These are phyloP conservation scores for Gaillardinia entomophila DNA, from an alignment of 805 yeast genomes.

Conservation along the genomic window DNA sequence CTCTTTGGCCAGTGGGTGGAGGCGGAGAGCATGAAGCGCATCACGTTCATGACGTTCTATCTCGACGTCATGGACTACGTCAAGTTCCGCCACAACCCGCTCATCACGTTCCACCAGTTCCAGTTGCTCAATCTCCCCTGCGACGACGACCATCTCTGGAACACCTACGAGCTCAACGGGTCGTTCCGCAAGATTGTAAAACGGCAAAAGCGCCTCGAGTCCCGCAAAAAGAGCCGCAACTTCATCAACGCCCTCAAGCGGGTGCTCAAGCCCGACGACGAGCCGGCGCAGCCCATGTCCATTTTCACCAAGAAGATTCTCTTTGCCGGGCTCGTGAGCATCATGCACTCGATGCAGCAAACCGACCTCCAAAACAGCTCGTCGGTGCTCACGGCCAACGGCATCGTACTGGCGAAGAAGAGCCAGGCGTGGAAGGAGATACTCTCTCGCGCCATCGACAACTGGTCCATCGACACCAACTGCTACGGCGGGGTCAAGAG, in stretches of 20 bases:
- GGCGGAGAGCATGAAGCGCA: conserved; percentile 69
- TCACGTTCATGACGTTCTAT: conserved; percentile 77
- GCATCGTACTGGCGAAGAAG: conserved; percentile 13
- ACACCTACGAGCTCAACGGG: conserved; percentile 30
- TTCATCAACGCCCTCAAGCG: conserved; percentile 10
- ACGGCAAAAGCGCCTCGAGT: conserved; percentile 23
- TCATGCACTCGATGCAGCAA: conserved; percentile 70
- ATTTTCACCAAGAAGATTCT: conserved; percentile 63
- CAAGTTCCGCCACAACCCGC: conserved; percentile 67
- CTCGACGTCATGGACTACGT: conserved; percentile 75
- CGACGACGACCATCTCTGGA: conserved; percentile 36
- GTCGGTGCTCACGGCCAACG: conserved; percentile 20
- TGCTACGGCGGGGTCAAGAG: not conserved
- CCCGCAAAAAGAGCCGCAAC: conserved; percentile 3
- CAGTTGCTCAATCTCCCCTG: conserved; percentile 37
- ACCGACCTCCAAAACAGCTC: conserved; percentile 55
- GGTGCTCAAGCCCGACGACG: conserved; percentile 19
- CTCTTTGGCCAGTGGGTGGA: conserved; percentile 70
- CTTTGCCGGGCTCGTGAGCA: conserved; percentile 60
- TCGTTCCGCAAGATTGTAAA: conserved; percentile 34
- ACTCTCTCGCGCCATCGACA: conserved; percentile 63
- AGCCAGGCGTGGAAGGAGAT: conserved; percentile 64
- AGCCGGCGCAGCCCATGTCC: conserved; percentile 26
- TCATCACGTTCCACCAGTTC: conserved; percentile 31
- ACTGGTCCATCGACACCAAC: conserved; percentile 50